Base-by-base conservation (phyloP, 2,329 filamentous ascomycete species). In the Aspergillus sp. region DNA sequence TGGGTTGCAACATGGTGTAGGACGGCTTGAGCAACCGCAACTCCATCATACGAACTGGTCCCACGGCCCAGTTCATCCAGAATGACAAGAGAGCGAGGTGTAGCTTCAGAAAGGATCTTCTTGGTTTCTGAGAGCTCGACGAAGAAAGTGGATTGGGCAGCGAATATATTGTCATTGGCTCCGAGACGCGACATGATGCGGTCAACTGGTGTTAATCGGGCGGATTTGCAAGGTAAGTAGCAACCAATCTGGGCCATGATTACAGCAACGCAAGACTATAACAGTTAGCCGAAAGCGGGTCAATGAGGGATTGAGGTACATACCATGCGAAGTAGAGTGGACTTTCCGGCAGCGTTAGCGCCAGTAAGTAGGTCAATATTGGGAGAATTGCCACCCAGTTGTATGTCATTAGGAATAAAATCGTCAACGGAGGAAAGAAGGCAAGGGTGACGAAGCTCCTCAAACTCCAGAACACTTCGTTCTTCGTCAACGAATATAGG, bases 101-200 rank as follows among this genome's bases (percentile, higher is more conserved):
- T 97, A 0, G 95, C 95, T 77, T 98, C 95, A 0, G 91, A 87
- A 1, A 99, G 82, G 51, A 99, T 99, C 81, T 98, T 98, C 80
- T 98, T 96, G 0, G 95, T 99, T 74, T 99, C 95, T 0, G 92
- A 93, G 2, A 99, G 80, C 75, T 99, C 95, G 27, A 99, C 93
- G 70, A 99, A 98, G 81, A 99, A 99, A 2, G 95, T 99, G 13
- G 91, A 96, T 74, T 99, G 95, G 0, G 93, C 91, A 1, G 93
- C 95, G 71, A 99, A 98, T 67, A 99, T 99, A 75, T 98, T 98
- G 84, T 99, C 95, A 69, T 98, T 96, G 48, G 95, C 95, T 9
- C 95, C 95, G 0, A 99, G 86, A 46, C 95, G 91, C 9, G 93
- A 98, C 95, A 99, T 99, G 80, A 99, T 98, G 54, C 95, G 90